A percentile compares a stretch with the other conserved stretches of the same genome.
Evolutionary conservation across 176 grass and related monocot genomes (phyloP).

Genomic region (Ananas comosus): DNA sequence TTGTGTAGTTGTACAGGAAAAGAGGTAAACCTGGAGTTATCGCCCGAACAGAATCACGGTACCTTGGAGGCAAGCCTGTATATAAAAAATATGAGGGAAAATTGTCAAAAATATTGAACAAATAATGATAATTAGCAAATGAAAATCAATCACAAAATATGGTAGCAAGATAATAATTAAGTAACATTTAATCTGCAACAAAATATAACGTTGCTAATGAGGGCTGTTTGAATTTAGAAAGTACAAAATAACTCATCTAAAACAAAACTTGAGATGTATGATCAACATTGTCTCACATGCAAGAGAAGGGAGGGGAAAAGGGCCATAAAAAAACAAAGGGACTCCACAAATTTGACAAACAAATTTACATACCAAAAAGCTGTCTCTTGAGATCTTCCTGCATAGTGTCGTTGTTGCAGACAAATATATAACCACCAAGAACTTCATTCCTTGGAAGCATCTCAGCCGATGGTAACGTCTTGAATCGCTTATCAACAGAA

Average conservation of each 20-base stretch:
- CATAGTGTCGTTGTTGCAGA: conserved; percentile 99
- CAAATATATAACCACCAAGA: conserved; percentile 97
- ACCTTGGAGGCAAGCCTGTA: conserved; percentile 88
- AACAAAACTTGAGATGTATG: too few species aligned
- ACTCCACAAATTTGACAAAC: not conserved
- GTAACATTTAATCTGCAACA: too few species aligned
- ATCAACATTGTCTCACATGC: too few species aligned
- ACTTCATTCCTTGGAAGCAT: conserved; percentile 97
- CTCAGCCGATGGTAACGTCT: conserved; percentile 85
- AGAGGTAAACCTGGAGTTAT: conserved; percentile 95
- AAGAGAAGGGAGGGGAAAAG: too few species aligned
- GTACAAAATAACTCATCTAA: too few species aligned
- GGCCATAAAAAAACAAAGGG: too few species aligned
- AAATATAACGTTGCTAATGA: too few species aligned
- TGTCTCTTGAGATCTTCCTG: conserved; percentile 98
- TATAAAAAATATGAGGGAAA: conserved; percentile 14
- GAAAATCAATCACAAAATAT: not conserved
- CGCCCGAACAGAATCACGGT: conserved; percentile 95
- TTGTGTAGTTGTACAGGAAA: conserved; percentile 97
- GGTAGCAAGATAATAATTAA: not conserved
- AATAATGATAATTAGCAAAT: conserved; percentile 1
- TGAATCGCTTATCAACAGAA: conserved; percentile 82
- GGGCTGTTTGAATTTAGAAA: too few species aligned
- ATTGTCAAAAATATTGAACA: not conserved
- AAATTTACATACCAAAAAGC: conserved; percentile 68